These are phyloP conservation scores for Candida golubevii DNA, from an alignment of 805 yeast genomes.

Conservation along the genomic window DNA sequence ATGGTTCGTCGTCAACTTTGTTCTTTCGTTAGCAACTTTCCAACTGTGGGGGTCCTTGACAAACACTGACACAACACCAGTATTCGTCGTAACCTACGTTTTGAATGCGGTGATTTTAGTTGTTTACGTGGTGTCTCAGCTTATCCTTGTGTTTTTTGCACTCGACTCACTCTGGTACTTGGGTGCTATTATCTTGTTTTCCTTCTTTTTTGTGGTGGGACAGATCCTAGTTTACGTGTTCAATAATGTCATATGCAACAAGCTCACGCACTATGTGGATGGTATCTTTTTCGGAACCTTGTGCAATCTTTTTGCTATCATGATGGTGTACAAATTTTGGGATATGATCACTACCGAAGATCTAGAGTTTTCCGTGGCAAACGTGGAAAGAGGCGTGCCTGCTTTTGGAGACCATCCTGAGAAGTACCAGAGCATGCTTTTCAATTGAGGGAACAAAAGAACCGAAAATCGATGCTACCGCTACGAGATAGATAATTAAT, in stretches of 20 bases:
- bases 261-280: slow-evolving; percentile 81
- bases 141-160: slow-evolving; percentile 60
- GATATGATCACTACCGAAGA: slow-evolving; percentile 94
- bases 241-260: slow-evolving; percentile 60
- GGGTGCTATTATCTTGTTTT: slow-evolving; percentile 73
- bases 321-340: slow-evolving; percentile 98
- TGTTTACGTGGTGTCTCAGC: slow-evolving; percentile 62
- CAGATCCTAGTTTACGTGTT: slow-evolving; percentile 72
- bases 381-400: slow-evolving; percentile 35
- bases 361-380: slow-evolving; percentile 78
- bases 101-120: slow-evolving; percentile 64
- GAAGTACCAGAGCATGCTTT: slow-evolving; percentile 21
- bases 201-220: slow-evolving; percentile 74
- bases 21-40: slow-evolving; percentile 70
- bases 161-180: slow-evolving; percentile 82
- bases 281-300: slow-evolving; percentile 83
- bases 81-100: slow-evolving; percentile 68
- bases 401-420: slow-evolving; percentile 30
- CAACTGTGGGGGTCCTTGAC: slow-evolving; percentile 53
- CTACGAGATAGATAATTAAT: not conserved
- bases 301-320: slow-evolving; percentile 73
- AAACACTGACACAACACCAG: slow-evolving; percentile 52
- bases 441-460: slow-evolving; percentile 2
- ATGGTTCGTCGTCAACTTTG: slow-evolving; percentile 63
- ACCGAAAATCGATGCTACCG: not conserved